Evolutionary conservation across 768 basidiomycete species (phyloP), one percentile per base, ranked within the genome.

Genomic region (Tulasnella sp.): DNA sequence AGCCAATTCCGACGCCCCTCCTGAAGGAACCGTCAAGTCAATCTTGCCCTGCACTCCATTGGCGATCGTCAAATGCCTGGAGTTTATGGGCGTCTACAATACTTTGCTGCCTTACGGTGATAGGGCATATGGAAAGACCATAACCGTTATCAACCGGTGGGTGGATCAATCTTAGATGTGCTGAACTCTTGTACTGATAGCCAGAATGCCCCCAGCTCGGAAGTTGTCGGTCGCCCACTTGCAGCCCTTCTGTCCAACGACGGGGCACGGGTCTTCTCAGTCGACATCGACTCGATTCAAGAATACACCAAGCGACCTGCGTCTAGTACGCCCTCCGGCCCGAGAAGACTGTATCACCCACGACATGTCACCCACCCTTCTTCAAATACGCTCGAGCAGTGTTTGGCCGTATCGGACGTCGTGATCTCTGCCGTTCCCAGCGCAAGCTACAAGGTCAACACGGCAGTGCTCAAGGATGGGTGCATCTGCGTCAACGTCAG

Each of bases 11-110:
- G 92, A 95, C 78, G 85, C 87, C 16, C 91, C 93, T 2, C 95
- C 96, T 5, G 84, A 90, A 0, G 95, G 96, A 32, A 92, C 91
- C 77, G 94, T 98, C 82, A 99, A 99, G 85, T 97, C 95, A 5
- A 94, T 99, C 82, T 89, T 99, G 46, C 98, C 98, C 0, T 99
- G 98, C 84, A 99, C 98, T 5, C 96, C 98, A 0, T 89, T 99
- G 15, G 98, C 95, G 3, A 92, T 98, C 82, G 96, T 99, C 80
- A 99, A 99, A 85, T 93, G 91, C 79, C 87, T 99, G 32, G 98
- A 99, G 83, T 88, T 91, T 82, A 87, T 92, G 57, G 93, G 95
- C 13, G 95, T 99, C 18, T 99, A 99, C 87, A 98, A 98, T 86
- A 91, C 85, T 80, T 88, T 98, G 81, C 88, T 99, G 20, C 90